Base-by-base conservation (phyloP, 371 early-diverging fungal species). In the Syncephalastrum monosporum region DNA sequence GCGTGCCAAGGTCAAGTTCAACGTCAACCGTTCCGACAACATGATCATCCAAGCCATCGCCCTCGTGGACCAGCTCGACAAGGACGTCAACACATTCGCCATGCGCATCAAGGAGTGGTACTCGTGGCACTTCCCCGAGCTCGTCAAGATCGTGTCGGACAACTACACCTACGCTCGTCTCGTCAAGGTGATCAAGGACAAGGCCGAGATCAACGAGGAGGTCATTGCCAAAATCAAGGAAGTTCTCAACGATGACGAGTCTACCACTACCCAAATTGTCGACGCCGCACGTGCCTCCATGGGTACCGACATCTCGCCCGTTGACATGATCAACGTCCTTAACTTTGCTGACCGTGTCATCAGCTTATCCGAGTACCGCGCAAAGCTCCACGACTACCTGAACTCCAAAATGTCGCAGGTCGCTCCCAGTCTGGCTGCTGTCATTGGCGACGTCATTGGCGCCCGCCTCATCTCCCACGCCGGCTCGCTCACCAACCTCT, bases 81-180 rank as follows among this genome's bases (percentile, higher is more conserved):
- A 94, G 79, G 98, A 97, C 68, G 86, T 96, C 68, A 94, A 95
- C 82, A 89, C 89, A 33, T 95, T 94, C 65, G 83, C 93, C 41
- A 95, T 95, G 95, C 86, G 95, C 60, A 82, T 87, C 57, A 69
- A 67, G 69, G 98, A 99, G 81, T 97, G 98, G 97, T 99, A 99
- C 79, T 91, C 92, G 49, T 99, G 97, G 97, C 97, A 97, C 72
- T 99, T 98, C 85, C 99, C 99, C 45, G 98, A 99, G 83, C 83
- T 99, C 65, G 86, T 89, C 77, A 95, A 94, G 82, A 92, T 99
- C 60, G 90, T 96, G 61, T 82, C 81, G 64, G 97, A 98, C 79
- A 94, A 96, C 77, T 84, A 83, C 68, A 82, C 87, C 68, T 99
- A 89, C 71, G 97, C 97, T 63, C 85, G 86, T 57, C 83, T 94